These are phyloP conservation scores for Rhodotorula sp. DNA, from an alignment of 1,284 basidiomycete species.

Conservation along the genomic window DNA sequence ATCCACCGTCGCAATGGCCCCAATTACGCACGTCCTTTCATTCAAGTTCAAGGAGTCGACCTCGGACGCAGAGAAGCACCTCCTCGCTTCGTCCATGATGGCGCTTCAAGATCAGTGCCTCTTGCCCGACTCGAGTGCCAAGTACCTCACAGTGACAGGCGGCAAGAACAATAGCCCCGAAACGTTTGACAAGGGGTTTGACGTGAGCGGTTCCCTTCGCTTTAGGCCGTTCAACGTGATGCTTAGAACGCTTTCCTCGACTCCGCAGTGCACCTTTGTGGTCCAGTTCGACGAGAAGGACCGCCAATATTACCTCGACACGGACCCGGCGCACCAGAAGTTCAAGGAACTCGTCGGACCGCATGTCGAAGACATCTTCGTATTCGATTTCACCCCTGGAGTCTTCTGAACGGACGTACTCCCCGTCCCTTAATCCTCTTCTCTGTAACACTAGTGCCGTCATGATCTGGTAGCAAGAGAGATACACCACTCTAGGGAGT, in stretches of 20 bases:
- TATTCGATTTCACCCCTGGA: conserved; percentile 34
- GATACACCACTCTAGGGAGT: neutral
- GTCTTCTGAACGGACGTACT: conserved; percentile 7
- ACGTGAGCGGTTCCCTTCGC: conserved; percentile 7
- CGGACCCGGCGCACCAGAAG: conserved; percentile 21
- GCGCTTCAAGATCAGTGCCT: conserved; percentile 23
- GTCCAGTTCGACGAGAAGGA: conserved; percentile 20
- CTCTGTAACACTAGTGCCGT: neutral
- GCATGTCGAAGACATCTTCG: conserved; percentile 17
- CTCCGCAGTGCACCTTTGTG: conserved; percentile 22
- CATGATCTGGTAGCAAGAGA: neutral
- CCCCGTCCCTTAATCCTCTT: no score
- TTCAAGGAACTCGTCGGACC: conserved; percentile 27
- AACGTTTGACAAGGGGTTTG: conserved; percentile 7
- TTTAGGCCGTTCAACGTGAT: neutral
- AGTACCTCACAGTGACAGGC: conserved; percentile 22
- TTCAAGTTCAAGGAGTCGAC: conserved; percentile 14
- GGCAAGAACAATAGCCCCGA: conserved; percentile 23
- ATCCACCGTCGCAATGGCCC: conserved; percentile 10
- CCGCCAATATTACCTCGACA: conserved; percentile 23
- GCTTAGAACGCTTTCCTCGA: neutral
- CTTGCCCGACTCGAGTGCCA: neutral
- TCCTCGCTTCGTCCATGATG: conserved; percentile 23
- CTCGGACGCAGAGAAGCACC: conserved; percentile 20
- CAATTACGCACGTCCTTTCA: conserved; percentile 32